These are phyloP conservation scores for Tulasnella sp. DNA, from an alignment of 768 basidiomycete genomes.

Conservation along the genomic window DNA sequence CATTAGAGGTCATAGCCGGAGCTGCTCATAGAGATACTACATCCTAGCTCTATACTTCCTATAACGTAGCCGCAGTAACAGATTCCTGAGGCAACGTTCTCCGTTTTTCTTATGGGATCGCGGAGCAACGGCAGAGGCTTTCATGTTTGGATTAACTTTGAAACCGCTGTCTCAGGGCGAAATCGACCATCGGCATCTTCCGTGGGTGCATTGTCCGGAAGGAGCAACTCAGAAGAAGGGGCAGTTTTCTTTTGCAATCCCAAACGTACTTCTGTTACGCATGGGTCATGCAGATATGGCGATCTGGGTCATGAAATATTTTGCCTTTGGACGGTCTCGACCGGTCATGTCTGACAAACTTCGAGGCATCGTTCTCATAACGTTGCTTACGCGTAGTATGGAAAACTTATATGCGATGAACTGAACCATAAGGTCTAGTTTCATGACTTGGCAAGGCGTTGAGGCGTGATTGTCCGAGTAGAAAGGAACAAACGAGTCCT, in stretches of 20 bases:
- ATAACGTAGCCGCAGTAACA: too few relatives aligned
- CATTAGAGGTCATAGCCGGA: too few relatives aligned
- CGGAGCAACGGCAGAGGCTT: slow-evolving; percentile 60
- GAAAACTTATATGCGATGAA: too few relatives aligned
- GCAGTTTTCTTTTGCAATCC: slow-evolving; percentile 83
- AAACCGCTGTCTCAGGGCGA: slow-evolving; percentile 74
- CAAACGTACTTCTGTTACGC: slow-evolving; percentile 53
- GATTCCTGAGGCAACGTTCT: slow-evolving; percentile 64
- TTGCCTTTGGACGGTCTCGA: slow-evolving; percentile 26
- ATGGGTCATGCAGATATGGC: slow-evolving; percentile 16
- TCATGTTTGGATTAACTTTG: slow-evolving; percentile 90
- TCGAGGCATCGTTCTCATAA: slow-evolving; percentile 31
- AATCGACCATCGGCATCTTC: slow-evolving; percentile 86
- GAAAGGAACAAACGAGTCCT: background rate
- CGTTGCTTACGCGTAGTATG: too few relatives aligned
- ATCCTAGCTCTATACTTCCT: too few relatives aligned
- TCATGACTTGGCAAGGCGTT: background rate
- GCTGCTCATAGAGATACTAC: too few relatives aligned
- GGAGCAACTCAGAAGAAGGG: slow-evolving; percentile 57
- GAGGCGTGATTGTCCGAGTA: background rate
- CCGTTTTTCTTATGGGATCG: slow-evolving; percentile 57
- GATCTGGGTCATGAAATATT: background rate
- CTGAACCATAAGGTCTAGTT: too few relatives aligned
- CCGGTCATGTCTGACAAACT: slow-evolving; percentile 81
- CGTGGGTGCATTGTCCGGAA: slow-evolving; percentile 87